Evolutionary conservation across 768 basidiomycete species (phyloP), one percentile per base, ranked within the genome.

Genomic region (Kwoniella dendrophila): DNA sequence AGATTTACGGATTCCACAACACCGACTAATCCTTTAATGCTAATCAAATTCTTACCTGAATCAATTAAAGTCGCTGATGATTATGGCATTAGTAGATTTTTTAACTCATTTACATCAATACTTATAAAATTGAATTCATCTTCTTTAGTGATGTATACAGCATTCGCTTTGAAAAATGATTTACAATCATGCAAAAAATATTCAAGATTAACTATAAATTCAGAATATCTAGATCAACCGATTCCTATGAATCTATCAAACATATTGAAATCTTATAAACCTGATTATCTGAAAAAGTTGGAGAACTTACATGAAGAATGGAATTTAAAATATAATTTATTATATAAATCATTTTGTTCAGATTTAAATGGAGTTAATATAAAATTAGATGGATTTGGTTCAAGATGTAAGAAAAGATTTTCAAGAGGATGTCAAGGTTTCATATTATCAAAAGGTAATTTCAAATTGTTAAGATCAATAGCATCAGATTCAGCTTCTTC

Each of bases 371-470:
- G 32, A 7, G 53, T 62, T 0, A 62, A 62, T 43, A 50, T 62
- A 33, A 40, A 48, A 18, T 20, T 62, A 8, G 44, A 49, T 4
- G 60, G 60, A 18, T 62, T 55, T 36, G 60, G 60, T 6, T n/a
- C 52, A 2, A 48, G 18, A 10, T 62, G 60, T 27, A 54, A 56
- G 18, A 45, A 54, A 7, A 20, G 60, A n/a, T 54, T 49, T 32
- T 52, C 44, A 12, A 6, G 44, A 49, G 60, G 60, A 22, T 62
- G 60, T 38, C 32, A 22, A 11, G 52, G 30, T 32, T 62, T 34
- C 36, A 48, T 41, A 16, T 22, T 22, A 1, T 26, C 36, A 12
- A 32, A 49, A 34, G 29, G 41, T 0, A 44, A 36, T 11, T 62
- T 62, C 45, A 24, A 12, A 3, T 24, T 5, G 2, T 22, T 55